These are phyloP conservation scores for Suillus decipiens DNA, from an alignment of 768 basidiomycete species.

Conservation along the genomic window DNA sequence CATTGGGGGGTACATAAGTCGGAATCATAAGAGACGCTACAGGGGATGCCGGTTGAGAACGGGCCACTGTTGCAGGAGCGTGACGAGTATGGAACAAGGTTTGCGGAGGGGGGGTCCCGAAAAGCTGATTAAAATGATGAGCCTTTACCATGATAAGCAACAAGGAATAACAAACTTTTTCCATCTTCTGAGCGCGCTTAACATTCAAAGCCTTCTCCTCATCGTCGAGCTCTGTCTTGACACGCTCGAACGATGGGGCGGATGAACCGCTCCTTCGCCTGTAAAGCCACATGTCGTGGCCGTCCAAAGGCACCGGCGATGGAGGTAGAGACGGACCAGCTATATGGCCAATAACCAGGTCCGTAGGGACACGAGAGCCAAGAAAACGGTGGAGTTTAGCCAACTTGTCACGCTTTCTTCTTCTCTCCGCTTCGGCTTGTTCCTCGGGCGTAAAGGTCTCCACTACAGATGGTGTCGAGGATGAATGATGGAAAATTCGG, in stretches of 20 bases:
- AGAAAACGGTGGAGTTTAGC: constrained; percentile 84
- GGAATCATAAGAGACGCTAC: constrained; percentile 15
- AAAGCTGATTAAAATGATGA: constrained; percentile 52
- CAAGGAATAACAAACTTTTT: constrained; percentile 55
- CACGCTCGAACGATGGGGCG: constrained; percentile 52
- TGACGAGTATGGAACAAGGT: constrained; percentile 73
- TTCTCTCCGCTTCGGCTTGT: constrained; percentile 60
- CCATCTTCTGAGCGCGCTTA: constrained; percentile 82
- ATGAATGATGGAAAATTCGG: constrained; percentile 33
- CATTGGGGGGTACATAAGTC: constrained; percentile 22
- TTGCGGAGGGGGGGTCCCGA: constrained; percentile 80
- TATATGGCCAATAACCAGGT: constrained; percentile 59
- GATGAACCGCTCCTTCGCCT: constrained; percentile 57
- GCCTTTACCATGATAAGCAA: neutral
- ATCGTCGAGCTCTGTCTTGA: constrained; percentile 70
- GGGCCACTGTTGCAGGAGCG: constrained; percentile 35
- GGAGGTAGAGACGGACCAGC: constrained; percentile 34
- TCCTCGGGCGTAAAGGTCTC: constrained; percentile 53
- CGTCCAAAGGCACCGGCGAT: constrained; percentile 30
- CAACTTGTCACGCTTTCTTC: constrained; percentile 72
- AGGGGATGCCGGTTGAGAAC: constrained; percentile 30
- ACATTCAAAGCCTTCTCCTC: constrained; percentile 81
- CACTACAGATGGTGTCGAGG: constrained; percentile 47
- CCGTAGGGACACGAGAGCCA: constrained; percentile 75
- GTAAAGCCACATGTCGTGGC: constrained; percentile 45